These are phyloP conservation scores for Cryptomeria japonica DNA, from an alignment of 75 land plant species.

Conservation along the genomic window DNA sequence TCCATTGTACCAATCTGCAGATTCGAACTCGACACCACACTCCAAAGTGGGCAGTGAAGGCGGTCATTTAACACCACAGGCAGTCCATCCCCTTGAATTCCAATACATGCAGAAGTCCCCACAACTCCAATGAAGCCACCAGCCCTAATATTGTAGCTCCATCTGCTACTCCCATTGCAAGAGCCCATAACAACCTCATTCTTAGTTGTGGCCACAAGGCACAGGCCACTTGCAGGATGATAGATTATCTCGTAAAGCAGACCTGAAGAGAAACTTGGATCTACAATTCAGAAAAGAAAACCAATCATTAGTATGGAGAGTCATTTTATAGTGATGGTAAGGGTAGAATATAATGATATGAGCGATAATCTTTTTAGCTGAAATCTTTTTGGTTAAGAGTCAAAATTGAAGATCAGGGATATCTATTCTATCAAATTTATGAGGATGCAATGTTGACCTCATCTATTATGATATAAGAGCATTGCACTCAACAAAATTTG, in stretches of 20 bases:
- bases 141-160: not conserved
- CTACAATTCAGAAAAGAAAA: not conserved
- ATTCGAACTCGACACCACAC: not conserved
- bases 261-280: not conserved
- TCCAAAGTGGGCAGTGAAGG: not conserved
- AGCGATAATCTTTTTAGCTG: too few relatives aligned
- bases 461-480: too few relatives aligned
- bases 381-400: too few relatives aligned
- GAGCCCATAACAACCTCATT: not conserved
- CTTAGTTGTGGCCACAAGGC: not conserved
- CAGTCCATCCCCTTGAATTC: not conserved
- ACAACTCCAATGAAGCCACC: not conserved
- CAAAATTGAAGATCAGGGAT: too few relatives aligned
- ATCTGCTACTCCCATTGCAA: not conserved
- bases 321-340: too few relatives aligned
- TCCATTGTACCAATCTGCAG: not conserved
- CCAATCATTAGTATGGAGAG: too few relatives aligned
- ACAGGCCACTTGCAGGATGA: constrained; percentile 2
- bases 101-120: not conserved
- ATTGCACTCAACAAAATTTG: too few relatives aligned
- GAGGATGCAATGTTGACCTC: too few relatives aligned
- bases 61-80: not conserved
- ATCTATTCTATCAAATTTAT: too few relatives aligned
- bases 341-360: too few relatives aligned
- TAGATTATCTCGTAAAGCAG: not conserved